phyloP scores from a whole-genome alignment of 2,329 filamentous ascomycete species.

The Colletotrichum aenigma region DNA sequence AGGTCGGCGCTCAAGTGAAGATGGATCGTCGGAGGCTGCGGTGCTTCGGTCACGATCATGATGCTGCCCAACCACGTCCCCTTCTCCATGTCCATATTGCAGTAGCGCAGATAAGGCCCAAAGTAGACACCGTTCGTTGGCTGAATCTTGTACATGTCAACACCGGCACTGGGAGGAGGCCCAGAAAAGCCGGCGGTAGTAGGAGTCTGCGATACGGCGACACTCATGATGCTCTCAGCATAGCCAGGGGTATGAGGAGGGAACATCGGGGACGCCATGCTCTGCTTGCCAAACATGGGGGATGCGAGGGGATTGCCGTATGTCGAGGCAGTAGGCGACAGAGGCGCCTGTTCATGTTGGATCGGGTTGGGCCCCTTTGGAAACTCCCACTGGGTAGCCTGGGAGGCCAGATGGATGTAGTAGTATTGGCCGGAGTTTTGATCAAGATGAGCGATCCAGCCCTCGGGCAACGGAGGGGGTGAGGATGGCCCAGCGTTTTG shows the following conservation, averaged over 20 bases:
- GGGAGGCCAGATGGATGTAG: constrained; percentile 94
- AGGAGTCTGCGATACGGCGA: constrained; percentile 75
- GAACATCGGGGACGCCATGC: constrained; percentile 80
- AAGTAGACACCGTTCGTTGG: constrained; percentile 98
- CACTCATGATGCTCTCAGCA: constrained; percentile 84
- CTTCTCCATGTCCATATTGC: constrained; percentile 94
- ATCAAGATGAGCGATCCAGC: constrained; percentile 97
- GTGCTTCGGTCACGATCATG: constrained; percentile 86
- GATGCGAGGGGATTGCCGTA: constrained; percentile 77
- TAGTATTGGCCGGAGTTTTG: constrained; percentile 97
- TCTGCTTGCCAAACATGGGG: constrained; percentile 68
- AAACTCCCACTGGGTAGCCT: constrained; percentile 98
- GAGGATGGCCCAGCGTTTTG: constrained; percentile 70
- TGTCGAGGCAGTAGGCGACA: constrained; percentile 81
- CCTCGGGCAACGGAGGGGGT: constrained; percentile 91
- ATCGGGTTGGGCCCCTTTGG: constrained; percentile 93
- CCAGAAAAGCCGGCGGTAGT: constrained; percentile 84
- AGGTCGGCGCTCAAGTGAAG: constrained; percentile 89
- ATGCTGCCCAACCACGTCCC: constrained; percentile 94
- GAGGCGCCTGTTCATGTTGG: constrained; percentile 78
- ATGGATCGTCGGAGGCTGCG: constrained; percentile 94
- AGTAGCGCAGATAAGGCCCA: constrained; percentile 92
- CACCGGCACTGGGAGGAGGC: constrained; percentile 85
- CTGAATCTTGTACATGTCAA: constrained; percentile 91
- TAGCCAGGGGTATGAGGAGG: constrained; percentile 84